These are phyloP conservation scores for Helminthosporium solani DNA, from an alignment of 2,329 filamentous ascomycete genomes.

Conservation along the genomic window DNA sequence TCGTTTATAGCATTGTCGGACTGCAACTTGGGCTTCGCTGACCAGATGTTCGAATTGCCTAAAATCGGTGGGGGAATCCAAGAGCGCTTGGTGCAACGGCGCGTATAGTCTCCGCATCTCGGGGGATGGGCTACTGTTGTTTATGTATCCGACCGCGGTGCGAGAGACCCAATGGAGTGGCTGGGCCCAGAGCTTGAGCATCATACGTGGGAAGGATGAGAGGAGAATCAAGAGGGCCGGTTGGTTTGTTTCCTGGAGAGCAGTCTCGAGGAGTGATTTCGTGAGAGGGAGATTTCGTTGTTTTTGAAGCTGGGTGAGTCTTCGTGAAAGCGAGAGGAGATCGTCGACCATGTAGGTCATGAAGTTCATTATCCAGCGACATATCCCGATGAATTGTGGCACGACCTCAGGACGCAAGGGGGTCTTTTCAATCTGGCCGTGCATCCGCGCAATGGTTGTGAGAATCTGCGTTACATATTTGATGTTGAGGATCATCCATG, in stretches of 20 bases:
- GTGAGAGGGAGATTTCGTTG: constrained; percentile 46
- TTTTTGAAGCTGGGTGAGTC: constrained; percentile 19
- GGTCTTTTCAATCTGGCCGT: constrained; percentile 52
- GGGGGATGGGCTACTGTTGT: constrained; percentile 43
- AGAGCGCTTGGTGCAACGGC: constrained; percentile 35
- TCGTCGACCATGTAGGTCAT: constrained; percentile 58
- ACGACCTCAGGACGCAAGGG: constrained; percentile 37
- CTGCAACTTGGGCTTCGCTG: constrained; percentile 64
- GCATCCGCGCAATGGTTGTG: constrained; percentile 54
- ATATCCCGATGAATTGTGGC: constrained; percentile 60
- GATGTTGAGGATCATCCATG: constrained; percentile 72
- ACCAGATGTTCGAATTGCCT: constrained; percentile 50
- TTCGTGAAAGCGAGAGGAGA: constrained; percentile 40
- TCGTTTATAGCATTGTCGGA: constrained; percentile 58
- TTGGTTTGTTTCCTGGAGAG: constrained; percentile 36
- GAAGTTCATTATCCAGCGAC: constrained; percentile 74
- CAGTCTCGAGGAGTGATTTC: constrained; percentile 24
- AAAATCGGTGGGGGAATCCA: constrained; percentile 47
- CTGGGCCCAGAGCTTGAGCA: constrained; percentile 40
- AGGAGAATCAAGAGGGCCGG: constrained; percentile 36
- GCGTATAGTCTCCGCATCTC: constrained; percentile 48
- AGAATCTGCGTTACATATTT: constrained; percentile 66
- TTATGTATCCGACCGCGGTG: constrained; percentile 27
- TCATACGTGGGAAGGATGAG: constrained; percentile 37
- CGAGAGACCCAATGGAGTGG: constrained; percentile 36